Conservation (phyloP, 768 basidiomycete genomes). For the Suillus placidus region DNA sequence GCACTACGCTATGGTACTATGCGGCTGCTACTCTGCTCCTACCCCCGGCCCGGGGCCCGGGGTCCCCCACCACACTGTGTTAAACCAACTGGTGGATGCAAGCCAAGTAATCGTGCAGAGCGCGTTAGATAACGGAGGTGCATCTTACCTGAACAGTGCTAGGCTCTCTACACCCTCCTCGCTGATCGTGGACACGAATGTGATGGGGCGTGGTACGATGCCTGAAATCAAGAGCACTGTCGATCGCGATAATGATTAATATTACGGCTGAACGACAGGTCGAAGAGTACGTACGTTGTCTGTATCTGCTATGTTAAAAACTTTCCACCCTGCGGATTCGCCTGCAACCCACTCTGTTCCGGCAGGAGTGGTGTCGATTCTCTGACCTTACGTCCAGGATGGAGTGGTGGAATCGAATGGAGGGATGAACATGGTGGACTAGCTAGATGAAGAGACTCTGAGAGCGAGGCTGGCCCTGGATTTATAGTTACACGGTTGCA, state of each 20-base stretch:
- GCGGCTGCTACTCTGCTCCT: too few species aligned
- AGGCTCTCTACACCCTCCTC: slow-evolving; percentile 41
- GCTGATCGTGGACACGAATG: slow-evolving; percentile 44
- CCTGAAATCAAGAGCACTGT: slow-evolving; percentile 39
- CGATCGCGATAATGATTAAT: not conserved
- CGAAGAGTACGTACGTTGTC: slow-evolving; percentile 27
- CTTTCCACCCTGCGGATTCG: slow-evolving; percentile 38
- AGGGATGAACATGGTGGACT: slow-evolving; percentile 28
- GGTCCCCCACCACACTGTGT: too few species aligned
- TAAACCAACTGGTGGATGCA: too few species aligned
- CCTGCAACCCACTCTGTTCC: slow-evolving; percentile 37
- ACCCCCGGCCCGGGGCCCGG: too few species aligned
- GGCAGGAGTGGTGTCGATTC: slow-evolving; percentile 26
- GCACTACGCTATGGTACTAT: too few species aligned
- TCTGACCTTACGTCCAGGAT: slow-evolving; percentile 33
- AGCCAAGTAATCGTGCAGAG: too few species aligned
- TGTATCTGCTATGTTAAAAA: slow-evolving; percentile 31
- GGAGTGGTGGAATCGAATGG: slow-evolving; percentile 29
- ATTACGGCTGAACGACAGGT: not conserved
- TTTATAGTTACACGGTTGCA: not conserved
- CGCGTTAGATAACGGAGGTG: too few species aligned
- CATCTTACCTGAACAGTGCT: slow-evolving; percentile 43
- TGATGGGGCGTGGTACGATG: slow-evolving; percentile 47
- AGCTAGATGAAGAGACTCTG: not conserved
- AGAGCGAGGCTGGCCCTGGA: not conserved